These are phyloP conservation scores for Collybiopsis confluens DNA, from an alignment of 768 basidiomycete species.

Conservation along the genomic window DNA sequence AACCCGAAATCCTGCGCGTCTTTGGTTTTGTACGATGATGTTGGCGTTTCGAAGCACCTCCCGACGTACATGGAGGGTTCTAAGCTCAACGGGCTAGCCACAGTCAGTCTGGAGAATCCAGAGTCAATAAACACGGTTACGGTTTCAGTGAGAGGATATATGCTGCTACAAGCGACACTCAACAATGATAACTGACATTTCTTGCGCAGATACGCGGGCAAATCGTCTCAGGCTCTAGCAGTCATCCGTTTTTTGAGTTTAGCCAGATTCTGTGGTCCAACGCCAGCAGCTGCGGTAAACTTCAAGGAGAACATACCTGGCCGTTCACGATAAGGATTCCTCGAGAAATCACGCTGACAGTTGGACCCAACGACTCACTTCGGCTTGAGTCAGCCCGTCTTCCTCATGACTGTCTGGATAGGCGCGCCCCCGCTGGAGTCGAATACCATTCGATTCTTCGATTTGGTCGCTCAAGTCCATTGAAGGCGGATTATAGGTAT, in stretches of 20 bases:
- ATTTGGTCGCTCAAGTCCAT: not conserved
- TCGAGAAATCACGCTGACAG: not conserved
- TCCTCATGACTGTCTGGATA: slow-evolving; percentile 1
- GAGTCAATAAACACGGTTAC: slow-evolving; percentile 35
- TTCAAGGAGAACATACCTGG: slow-evolving; percentile 33
- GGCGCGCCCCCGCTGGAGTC: not conserved
- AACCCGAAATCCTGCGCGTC: slow-evolving; percentile 29
- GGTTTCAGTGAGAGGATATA: slow-evolving; percentile 29
- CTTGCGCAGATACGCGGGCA: slow-evolving; percentile 30
- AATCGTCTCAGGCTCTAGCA: slow-evolving; percentile 34
- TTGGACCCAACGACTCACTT: too few species aligned
- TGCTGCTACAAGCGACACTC: not conserved
- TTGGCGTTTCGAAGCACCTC: slow-evolving; percentile 22
- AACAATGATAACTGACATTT: slow-evolving; percentile 6
- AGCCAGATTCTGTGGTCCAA: slow-evolving; percentile 32
- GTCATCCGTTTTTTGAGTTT: slow-evolving; percentile 30
- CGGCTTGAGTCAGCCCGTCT: not conserved
- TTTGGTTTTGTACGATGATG: slow-evolving; percentile 33
- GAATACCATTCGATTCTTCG: slow-evolving; percentile 4
- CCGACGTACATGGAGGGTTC: slow-evolving; percentile 19
- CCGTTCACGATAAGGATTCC: slow-evolving; percentile 37
- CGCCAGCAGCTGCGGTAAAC: slow-evolving; percentile 21
- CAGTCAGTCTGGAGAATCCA: slow-evolving; percentile 15
- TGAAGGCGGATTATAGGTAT: slow-evolving; percentile 5
- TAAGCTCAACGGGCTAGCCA: slow-evolving; percentile 14